phyloP scores from a whole-genome alignment of 305 asterid genomes.

The Solanum aculeatissimum region DNA sequence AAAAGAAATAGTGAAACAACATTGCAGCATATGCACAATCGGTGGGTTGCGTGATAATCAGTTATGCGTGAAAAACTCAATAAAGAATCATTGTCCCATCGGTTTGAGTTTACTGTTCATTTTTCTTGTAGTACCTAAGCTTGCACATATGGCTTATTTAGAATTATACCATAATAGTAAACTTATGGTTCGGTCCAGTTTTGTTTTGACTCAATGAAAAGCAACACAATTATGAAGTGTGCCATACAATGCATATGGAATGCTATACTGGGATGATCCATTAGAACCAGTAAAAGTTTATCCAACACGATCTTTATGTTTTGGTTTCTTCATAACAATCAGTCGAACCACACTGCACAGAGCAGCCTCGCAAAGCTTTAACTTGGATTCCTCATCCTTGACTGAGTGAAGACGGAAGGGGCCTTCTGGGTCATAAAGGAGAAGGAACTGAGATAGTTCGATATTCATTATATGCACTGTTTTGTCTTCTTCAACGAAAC shows the following conservation, averaged over 20 bases:
- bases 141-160: background rate
- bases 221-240: conserved; percentile 60
- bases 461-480: too few species aligned
- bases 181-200: conserved; percentile 32
- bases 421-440: too few species aligned
- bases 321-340: background rate
- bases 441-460: too few species aligned
- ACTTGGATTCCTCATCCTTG: too few species aligned
- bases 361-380: too few species aligned
- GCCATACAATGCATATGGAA: conserved; percentile 70
- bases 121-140: background rate
- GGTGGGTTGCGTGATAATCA: too few species aligned
- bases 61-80: too few species aligned
- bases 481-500: too few species aligned
- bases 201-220: conserved; percentile 68
- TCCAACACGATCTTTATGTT: background rate
- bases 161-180: background rate
- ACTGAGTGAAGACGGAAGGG: too few species aligned
- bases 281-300: conserved; percentile 44
- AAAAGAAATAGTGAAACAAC: background rate
- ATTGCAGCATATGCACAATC: background rate
- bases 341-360: too few species aligned
- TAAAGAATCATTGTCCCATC: conserved; percentile 70
- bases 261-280: conserved; percentile 46
- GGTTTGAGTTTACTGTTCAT: conserved; percentile 27